Conservation (phyloP, 805 yeast species). For the Barnettozyma botsteinii region DNA sequence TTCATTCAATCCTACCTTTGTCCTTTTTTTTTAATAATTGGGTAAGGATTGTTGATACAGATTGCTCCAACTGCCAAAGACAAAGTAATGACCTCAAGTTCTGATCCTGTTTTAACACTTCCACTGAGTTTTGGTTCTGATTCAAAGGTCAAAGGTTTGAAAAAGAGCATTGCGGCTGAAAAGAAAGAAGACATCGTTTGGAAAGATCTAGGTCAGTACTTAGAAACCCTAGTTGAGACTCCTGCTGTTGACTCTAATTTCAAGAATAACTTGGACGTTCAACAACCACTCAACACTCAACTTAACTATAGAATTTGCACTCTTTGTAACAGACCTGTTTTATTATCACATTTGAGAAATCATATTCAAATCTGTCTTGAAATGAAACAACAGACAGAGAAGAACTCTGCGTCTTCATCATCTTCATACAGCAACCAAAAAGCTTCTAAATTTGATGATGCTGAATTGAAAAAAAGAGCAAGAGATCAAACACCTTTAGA, state of each 20-base stretch:
- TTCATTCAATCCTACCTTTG: too few relatives aligned
- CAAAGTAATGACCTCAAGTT: slow-evolving; percentile 24
- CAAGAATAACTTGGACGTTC: slow-evolving; percentile 19
- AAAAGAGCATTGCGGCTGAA: slow-evolving; percentile 1
- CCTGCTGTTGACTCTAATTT: slow-evolving; percentile 9
- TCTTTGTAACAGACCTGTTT: slow-evolving; percentile 40
- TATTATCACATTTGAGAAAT: slow-evolving; percentile 30
- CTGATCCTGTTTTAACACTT: slow-evolving; percentile 12
- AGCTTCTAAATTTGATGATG: background rate
- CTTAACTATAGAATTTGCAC: slow-evolving; percentile 43
- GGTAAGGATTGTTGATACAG: too few relatives aligned
- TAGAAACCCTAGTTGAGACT: slow-evolving; percentile 23
- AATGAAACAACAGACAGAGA: slow-evolving; percentile 25
- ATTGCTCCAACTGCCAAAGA: too few relatives aligned
- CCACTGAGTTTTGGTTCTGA: slow-evolving; percentile 24
- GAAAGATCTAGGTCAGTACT: slow-evolving; percentile 29
- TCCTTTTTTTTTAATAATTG: too few relatives aligned
- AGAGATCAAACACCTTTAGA: slow-evolving; percentile 18
- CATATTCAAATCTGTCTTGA: slow-evolving; percentile 38
- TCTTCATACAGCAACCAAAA: background rate
- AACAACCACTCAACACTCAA: slow-evolving; percentile 34
- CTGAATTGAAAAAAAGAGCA: slow-evolving; percentile 15
- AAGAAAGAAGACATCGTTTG: slow-evolving; percentile 20
- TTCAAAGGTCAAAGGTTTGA: slow-evolving; percentile 24
- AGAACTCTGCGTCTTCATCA: slow-evolving; percentile 1